Percentiles rank a stretch among this genome's conserved stretches.
phyloP scores from a whole-genome alignment of 1,139 yeast species.

The Yamadazyma atmosphaerica region DNA sequence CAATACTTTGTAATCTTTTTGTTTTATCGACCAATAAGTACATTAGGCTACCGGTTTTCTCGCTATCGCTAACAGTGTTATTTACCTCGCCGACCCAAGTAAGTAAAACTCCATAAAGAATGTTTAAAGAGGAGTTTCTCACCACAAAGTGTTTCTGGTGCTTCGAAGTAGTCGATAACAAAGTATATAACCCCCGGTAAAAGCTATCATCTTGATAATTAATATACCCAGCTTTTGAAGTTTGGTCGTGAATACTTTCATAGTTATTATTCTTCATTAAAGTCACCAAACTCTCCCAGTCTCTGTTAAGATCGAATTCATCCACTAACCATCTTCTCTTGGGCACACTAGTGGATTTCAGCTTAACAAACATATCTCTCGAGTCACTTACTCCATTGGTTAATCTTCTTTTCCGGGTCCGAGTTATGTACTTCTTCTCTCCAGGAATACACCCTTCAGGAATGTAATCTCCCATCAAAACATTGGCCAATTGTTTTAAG shows the following conservation, averaged over 20 bases:
- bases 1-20: constrained; percentile 58
- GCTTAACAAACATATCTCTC: constrained; percentile 4
- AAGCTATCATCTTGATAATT: constrained; percentile 30
- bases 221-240: constrained; percentile 14
- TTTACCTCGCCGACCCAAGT: constrained; percentile 53
- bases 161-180: constrained; percentile 27
- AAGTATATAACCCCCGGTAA: constrained; percentile 31
- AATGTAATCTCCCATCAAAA: constrained; percentile 54
- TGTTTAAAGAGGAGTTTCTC: constrained; percentile 57
- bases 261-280: constrained; percentile 37
- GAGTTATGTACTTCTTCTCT: constrained; percentile 37
- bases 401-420: constrained; percentile 22
- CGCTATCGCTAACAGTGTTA: too few species aligned
- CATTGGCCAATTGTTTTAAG: constrained; percentile 48
- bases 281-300: constrained; percentile 49
- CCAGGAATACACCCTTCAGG: constrained; percentile 65
- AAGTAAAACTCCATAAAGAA: constrained; percentile 56
- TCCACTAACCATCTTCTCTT: constrained; percentile 63
- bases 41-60: constrained; percentile 50
- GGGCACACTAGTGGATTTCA: constrained; percentile 23
- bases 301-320: constrained; percentile 52
- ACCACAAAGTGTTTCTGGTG: constrained; percentile 57
- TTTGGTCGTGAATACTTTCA: constrained; percentile 12
- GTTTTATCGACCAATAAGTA: constrained; percentile 57
- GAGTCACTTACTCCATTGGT: constrained; percentile 13